phyloP scores from a whole-genome alignment of 2,329 filamentous ascomycete genomes.

The Ceratocystis albifundus region DNA sequence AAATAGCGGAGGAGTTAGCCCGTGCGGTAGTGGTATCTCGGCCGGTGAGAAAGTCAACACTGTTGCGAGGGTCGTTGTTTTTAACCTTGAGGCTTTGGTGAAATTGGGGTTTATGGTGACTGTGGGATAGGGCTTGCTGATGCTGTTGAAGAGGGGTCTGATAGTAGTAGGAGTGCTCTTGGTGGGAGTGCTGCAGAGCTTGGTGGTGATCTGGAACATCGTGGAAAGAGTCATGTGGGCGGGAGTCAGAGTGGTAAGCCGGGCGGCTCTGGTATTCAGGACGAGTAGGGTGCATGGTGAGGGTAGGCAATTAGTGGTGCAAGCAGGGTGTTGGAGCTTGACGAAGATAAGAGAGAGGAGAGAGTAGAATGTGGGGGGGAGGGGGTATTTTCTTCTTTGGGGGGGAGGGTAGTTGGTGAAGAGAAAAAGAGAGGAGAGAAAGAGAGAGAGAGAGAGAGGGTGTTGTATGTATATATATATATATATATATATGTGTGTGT shows the following conservation, averaged over 20 bases:
- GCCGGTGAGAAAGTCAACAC: slow-evolving; percentile 14
- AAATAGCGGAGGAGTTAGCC: not conserved
- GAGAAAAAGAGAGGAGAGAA: not conserved
- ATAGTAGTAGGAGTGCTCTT: not conserved
- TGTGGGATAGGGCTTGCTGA: not conserved
- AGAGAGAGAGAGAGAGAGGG: no score
- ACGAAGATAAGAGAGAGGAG: not conserved
- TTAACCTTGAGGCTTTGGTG: not conserved
- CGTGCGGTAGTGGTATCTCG: not conserved
- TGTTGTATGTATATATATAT: no score
- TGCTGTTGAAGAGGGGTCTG: not conserved
- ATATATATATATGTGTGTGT: no score
- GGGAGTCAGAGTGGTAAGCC: not conserved
- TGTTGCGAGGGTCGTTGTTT: slow-evolving; percentile 8
- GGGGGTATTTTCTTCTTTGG: no score
- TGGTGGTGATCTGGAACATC: not conserved
- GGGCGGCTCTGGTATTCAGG: not conserved
- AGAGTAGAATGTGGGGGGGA: not conserved
- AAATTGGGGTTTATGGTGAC: not conserved
- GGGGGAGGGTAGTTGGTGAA: not conserved
- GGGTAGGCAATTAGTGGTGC: not conserved
- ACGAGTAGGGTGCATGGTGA: not conserved
- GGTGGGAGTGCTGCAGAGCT: not conserved
- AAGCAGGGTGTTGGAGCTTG: not conserved
- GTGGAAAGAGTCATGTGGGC: not conserved